Conservation (phyloP, 2,329 filamentous ascomycete genomes). For the Aspergillus costaricaensis region DNA sequence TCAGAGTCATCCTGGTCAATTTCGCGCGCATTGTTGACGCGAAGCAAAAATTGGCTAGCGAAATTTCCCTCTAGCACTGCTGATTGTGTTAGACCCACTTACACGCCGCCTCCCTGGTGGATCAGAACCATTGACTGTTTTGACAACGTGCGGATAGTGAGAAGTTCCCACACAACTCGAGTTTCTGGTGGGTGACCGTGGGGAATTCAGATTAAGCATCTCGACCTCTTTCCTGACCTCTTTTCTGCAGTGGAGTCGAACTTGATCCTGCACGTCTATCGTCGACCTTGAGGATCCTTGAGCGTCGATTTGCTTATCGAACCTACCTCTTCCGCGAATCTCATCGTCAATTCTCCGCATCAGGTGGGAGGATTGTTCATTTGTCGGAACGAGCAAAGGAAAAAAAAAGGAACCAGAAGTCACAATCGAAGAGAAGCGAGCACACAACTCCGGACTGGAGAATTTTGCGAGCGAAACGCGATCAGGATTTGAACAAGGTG, state of each 20-base stretch:
- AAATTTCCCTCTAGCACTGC: conserved; percentile 29
- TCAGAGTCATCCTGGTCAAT: conserved; percentile 24
- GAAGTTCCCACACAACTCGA: conserved; percentile 41
- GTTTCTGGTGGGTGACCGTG: conserved; percentile 44
- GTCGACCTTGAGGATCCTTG: conserved; percentile 19
- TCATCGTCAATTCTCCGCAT: conserved; percentile 21
- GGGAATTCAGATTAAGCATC: conserved; percentile 43
- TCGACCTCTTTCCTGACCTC: conserved; percentile 31
- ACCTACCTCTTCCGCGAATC: conserved; percentile 11
- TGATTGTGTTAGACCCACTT: conserved; percentile 43
- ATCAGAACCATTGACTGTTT: conserved; percentile 41
- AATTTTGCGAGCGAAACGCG: conserved; percentile 13
- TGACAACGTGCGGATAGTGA: conserved; percentile 47
- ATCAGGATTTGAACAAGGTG: conserved; percentile 13
- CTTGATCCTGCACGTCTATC: conserved; percentile 26
- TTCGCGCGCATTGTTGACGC: conserved; percentile 35
- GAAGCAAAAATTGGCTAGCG: conserved; percentile 36
- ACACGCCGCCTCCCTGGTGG: conserved; percentile 42
- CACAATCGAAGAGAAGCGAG: conserved; percentile 11
- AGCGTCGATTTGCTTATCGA: conserved; percentile 16
- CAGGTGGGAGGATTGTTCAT: conserved; percentile 11
- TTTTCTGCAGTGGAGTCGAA: conserved; percentile 36
- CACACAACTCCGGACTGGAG: conserved; percentile 14
- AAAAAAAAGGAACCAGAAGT: conserved; percentile 18
- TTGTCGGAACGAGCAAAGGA: conserved; percentile 21